A percentile compares a stretch with the other conserved stretches of the same genome.
Conservation (phyloP, 1,139 yeast genomes). For the Hansenula sp. region DNA sequence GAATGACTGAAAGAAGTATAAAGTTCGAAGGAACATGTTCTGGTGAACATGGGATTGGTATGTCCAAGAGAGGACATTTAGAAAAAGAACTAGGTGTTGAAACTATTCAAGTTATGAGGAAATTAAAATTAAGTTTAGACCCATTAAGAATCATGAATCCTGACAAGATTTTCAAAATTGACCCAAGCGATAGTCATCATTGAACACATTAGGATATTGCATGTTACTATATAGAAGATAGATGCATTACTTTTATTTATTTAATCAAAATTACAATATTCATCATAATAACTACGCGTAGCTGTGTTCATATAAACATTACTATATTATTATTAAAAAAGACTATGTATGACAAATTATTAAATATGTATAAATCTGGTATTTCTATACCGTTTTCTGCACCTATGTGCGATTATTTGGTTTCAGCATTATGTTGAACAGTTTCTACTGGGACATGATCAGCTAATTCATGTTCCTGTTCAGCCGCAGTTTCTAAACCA, state of each 20-base stretch:
- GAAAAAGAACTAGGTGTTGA: constrained; percentile 46
- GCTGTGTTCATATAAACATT: neutral
- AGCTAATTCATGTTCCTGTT: too few relatives aligned
- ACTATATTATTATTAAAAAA: neutral
- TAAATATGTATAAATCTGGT: neutral
- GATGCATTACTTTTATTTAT: too few relatives aligned
- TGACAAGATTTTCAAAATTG: constrained; percentile 57
- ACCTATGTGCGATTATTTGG: neutral
- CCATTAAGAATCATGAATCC: constrained; percentile 56
- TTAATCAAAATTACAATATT: too few relatives aligned
- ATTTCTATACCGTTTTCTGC: neutral
- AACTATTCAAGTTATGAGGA: constrained; percentile 53
- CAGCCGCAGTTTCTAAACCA: constrained; percentile 5
- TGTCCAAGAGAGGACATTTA: constrained; percentile 49
- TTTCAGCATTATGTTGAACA: neutral
- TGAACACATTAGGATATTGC: too few relatives aligned
- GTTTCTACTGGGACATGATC: neutral
- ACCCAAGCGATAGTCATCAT: constrained; percentile 30
- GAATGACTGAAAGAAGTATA: constrained; percentile 33
- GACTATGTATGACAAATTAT: neutral
- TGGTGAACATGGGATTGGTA: constrained; percentile 65
- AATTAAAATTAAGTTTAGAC: constrained; percentile 49
- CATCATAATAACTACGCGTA: neutral
- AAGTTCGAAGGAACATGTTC: constrained; percentile 56
- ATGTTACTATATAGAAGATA: too few relatives aligned